These are phyloP conservation scores for Spathaspora gorwiae DNA, from an alignment of 805 yeast genomes.

Conservation along the genomic window DNA sequence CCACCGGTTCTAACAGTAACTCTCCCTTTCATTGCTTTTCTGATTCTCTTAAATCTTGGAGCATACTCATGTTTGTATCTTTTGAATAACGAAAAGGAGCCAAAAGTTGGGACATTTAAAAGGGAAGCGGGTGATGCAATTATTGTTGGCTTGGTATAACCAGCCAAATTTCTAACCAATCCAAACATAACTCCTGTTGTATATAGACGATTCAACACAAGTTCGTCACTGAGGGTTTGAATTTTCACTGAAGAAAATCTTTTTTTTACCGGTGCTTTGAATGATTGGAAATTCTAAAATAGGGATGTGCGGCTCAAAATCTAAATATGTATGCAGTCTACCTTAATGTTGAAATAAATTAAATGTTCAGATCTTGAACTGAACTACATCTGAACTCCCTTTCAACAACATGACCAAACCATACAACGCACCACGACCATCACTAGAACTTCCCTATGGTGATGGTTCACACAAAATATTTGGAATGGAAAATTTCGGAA, in stretches of 20 bases:
- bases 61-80: slow-evolving; percentile 67
- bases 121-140: neutral
- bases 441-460: slow-evolving; percentile 31
- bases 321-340: neutral
- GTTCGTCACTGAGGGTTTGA: too few species aligned
- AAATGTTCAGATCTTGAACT: too few species aligned
- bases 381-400: too few species aligned
- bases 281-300: neutral
- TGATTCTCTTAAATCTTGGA: slow-evolving; percentile 64
- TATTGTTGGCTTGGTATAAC: neutral
- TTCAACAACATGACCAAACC: slow-evolving; percentile 1
- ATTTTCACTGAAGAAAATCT: neutral
- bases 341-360: too few species aligned
- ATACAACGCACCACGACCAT: neutral
- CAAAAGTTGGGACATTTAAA: slow-evolving; percentile 1
- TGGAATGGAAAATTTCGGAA: slow-evolving; percentile 83
- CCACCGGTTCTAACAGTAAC: slow-evolving; percentile 95
- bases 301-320: neutral
- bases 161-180: slow-evolving; percentile 1
- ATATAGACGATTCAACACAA: too few species aligned
- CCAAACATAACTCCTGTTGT: slow-evolving; percentile 3
- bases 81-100: neutral
- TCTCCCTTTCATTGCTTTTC: slow-evolving; percentile 88
- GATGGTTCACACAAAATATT: slow-evolving; percentile 67
- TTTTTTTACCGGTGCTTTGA: neutral